Conservation (phyloP, 495 filamentous ascomycete genomes). For the Talaromyces adpressus region DNA sequence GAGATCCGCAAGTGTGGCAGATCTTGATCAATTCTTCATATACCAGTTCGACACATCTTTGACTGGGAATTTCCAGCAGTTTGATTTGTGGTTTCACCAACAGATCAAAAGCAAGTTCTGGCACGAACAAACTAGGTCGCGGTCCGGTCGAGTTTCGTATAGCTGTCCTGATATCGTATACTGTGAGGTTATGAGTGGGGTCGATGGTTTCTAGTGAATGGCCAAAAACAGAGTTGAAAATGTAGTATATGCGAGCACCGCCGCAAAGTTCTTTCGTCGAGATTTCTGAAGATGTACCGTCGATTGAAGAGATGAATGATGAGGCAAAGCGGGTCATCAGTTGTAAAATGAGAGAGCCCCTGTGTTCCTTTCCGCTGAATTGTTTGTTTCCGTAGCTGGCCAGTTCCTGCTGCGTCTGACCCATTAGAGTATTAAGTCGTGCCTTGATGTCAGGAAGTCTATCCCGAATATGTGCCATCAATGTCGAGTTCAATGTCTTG, state of each 20-base stretch:
- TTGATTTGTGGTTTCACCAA: conserved; percentile 99
- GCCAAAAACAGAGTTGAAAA: conserved; percentile 99
- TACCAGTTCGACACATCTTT: conserved; percentile 93
- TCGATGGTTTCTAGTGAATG: conserved; percentile 95
- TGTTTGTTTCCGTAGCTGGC: conserved; percentile 98
- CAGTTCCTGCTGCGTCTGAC: conserved; percentile 96
- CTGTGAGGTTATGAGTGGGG: conserved; percentile 87
- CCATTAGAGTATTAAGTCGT: conserved; percentile 95
- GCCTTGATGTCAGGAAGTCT: conserved; percentile 97
- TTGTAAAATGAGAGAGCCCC: conserved; percentile 89
- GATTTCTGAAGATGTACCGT: conserved; percentile 96
- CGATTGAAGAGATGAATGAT: conserved; percentile 97
- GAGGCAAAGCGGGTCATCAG: conserved; percentile 98
- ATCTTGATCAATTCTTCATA: conserved; percentile 99
- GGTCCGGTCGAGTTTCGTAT: conserved; percentile 98
- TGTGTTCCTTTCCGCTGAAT: conserved; percentile 95
- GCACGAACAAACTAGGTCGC: conserved; percentile 90
- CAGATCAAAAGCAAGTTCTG: conserved; percentile 94
- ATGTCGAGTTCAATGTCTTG: conserved; percentile 87
- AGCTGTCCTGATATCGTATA: conserved; percentile 94
- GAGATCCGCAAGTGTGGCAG: conserved; percentile 95
- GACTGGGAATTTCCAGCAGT: conserved; percentile 88
- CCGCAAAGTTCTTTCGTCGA: conserved; percentile 98
- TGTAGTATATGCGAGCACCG: conserved; percentile 96
- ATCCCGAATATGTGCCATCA: conserved; percentile 96